phyloP scores from a whole-genome alignment of 805 yeast genomes.

The Candida sanyiensis region DNA sequence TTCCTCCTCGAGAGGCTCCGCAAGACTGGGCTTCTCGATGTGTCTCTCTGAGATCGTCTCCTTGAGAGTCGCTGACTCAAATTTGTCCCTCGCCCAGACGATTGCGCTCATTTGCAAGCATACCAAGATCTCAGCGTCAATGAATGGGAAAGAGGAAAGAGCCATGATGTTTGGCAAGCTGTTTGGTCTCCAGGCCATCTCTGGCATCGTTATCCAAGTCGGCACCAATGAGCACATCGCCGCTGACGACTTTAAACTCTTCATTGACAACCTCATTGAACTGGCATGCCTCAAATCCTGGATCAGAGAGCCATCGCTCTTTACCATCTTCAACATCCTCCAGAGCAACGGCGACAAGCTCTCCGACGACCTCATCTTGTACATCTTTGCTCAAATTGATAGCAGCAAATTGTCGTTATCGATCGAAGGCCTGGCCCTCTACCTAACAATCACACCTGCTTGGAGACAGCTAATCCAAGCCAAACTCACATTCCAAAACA shows the following conservation, averaged over 20 bases:
- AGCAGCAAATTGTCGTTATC: slow-evolving; percentile 54
- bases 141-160: slow-evolving; percentile 79
- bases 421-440: slow-evolving; percentile 76
- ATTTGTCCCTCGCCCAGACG: slow-evolving; percentile 35
- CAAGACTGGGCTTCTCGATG: slow-evolving; percentile 83
- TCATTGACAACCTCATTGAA: slow-evolving; percentile 45
- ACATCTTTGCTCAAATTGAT: slow-evolving; percentile 40
- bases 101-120: slow-evolving; percentile 31
- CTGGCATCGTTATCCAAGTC: slow-evolving; percentile 33
- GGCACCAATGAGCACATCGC: slow-evolving; percentile 8
- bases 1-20: slow-evolving; percentile 74
- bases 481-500: slow-evolving; percentile 15
- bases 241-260: slow-evolving; percentile 30
- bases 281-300: slow-evolving; percentile 67
- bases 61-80: slow-evolving; percentile 28
- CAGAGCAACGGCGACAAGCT: slow-evolving; percentile 23
- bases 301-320: slow-evolving; percentile 79
- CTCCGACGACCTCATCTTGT: slow-evolving; percentile 16
- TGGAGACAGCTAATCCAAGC: slow-evolving; percentile 12
- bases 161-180: slow-evolving; percentile 74
- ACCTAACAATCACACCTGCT: slow-evolving; percentile 42
- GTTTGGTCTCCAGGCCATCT: slow-evolving; percentile 75
- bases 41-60: slow-evolving; percentile 67
- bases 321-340: slow-evolving; percentile 58
- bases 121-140: slow-evolving; percentile 35